phyloP scores from a whole-genome alignment of 2,329 filamentous ascomycete genomes.

The Claviceps africana region DNA sequence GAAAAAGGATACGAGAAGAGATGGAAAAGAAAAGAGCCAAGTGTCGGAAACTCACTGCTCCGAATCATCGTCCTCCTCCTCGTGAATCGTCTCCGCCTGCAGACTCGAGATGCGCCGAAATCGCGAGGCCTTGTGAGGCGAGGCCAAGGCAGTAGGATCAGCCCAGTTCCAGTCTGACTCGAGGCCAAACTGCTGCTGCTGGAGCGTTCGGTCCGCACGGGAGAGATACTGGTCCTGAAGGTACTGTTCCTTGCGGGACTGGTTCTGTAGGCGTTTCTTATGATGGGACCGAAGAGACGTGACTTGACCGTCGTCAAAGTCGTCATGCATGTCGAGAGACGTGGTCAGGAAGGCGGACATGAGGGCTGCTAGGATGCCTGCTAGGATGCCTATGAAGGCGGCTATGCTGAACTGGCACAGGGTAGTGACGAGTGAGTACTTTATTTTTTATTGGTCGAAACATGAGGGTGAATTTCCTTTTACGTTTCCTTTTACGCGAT shows the following conservation, averaged over 20 bases:
- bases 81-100: conserved; percentile 53
- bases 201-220: background rate
- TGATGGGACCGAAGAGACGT: conserved; percentile 3
- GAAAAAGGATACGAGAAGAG: background rate
- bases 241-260: conserved; percentile 4
- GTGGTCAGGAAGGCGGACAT: conserved; percentile 41
- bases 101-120: conserved; percentile 34
- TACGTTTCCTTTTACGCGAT: too few relatives aligned
- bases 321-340: conserved; percentile 29
- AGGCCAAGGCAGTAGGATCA: conserved; percentile 17
- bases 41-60: conserved; percentile 16
- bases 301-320: conserved; percentile 8
- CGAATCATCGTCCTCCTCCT: conserved; percentile 54
- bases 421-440: background rate
- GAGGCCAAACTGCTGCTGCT: conserved; percentile 9
- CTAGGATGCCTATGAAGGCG: conserved; percentile 48
- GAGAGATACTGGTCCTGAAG: conserved; percentile 5
- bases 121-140: conserved; percentile 10
- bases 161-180: conserved; percentile 26
- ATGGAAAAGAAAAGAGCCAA: background rate
- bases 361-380: conserved; percentile 46
- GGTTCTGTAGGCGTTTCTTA: background rate
- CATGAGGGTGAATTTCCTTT: background rate
- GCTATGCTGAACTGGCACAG: conserved; percentile 44
- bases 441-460: background rate